These are phyloP conservation scores for Chytriomyces sp. DNA, from an alignment of 192 early-diverging fungal genomes.

Conservation along the genomic window DNA sequence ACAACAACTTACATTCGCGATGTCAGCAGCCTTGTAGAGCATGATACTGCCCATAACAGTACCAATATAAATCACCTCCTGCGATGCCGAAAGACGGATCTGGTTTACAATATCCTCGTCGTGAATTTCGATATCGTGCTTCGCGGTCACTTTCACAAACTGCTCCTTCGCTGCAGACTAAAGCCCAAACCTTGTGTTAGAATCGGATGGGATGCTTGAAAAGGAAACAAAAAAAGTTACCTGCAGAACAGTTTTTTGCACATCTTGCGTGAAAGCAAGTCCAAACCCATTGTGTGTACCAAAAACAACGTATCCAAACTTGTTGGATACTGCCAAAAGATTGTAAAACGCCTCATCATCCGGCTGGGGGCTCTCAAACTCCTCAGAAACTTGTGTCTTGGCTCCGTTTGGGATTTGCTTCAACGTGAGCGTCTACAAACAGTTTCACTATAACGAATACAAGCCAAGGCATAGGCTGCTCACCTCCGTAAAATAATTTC, in stretches of 20 bases:
- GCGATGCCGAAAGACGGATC: slow-evolving; percentile 10
- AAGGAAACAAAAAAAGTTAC: neutral
- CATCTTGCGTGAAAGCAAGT: slow-evolving; percentile 18
- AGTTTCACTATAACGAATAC: too few relatives aligned
- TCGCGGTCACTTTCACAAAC: neutral
- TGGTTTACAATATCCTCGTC: slow-evolving; percentile 12
- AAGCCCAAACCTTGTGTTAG: neutral
- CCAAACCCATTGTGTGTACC: slow-evolving; percentile 23
- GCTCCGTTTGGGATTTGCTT: slow-evolving; percentile 9
- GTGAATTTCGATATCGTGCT: neutral
- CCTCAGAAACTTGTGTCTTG: neutral
- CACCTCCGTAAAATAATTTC: too few relatives aligned
- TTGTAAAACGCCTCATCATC: slow-evolving; percentile 6
- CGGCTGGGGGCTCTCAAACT: neutral
- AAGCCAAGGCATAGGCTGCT: too few relatives aligned
- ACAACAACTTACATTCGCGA: neutral
- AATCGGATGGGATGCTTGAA: neutral
- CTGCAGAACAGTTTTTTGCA: slow-evolving; percentile 1
- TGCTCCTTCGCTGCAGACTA: neutral
- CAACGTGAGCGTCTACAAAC: too few relatives aligned
- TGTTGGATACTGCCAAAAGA: slow-evolving; percentile 27
- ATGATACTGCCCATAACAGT: neutral
- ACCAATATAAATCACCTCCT: slow-evolving; percentile 8
- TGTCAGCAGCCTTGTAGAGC: neutral
- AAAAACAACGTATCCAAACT: slow-evolving; percentile 29